Evolutionary conservation across 2,329 filamentous ascomycete genomes (phyloP).

Genomic region (Fusarium duplospermum): DNA sequence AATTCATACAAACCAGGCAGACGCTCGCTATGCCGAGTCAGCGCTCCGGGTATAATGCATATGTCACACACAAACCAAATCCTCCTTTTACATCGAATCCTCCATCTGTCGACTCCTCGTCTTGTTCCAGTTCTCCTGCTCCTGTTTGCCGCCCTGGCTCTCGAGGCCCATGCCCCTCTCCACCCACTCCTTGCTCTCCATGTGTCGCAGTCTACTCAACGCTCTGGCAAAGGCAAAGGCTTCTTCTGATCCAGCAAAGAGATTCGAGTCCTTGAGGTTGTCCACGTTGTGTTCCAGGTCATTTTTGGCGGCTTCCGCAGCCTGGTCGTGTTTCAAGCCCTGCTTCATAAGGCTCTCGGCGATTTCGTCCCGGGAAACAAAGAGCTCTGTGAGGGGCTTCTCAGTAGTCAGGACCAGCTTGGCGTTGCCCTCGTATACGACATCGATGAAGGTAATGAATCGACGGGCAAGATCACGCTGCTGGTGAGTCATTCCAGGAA

Average conservation of each 20-base stretch:
- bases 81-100: constrained; percentile 67
- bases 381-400: constrained; percentile 86
- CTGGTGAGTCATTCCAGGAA: constrained; percentile 90
- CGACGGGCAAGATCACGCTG: constrained; percentile 88
- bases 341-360: constrained; percentile 66
- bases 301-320: constrained; percentile 82
- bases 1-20: constrained; percentile 42
- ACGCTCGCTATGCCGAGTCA: constrained; percentile 43
- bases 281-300: constrained; percentile 87
- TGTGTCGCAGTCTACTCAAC: constrained; percentile 85
- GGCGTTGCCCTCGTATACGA: constrained; percentile 91
- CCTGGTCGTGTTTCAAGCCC: constrained; percentile 52
- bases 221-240: constrained; percentile 95
- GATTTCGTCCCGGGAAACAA: constrained; percentile 79
- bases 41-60: constrained; percentile 47
- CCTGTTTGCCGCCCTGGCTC: constrained; percentile 70
- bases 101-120: constrained; percentile 75
- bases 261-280: constrained; percentile 83
- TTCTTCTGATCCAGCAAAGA: constrained; percentile 96
- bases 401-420: constrained; percentile 94
- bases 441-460: constrained; percentile 98
- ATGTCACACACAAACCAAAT: constrained; percentile 6
- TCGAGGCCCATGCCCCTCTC: constrained; percentile 81
- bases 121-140: constrained; percentile 74
- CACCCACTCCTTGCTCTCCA: constrained; percentile 96